A percentile compares a stretch with the other conserved stretches of the same genome.
phyloP scores from a whole-genome alignment of 2,329 filamentous ascomycete genomes.

The Colletotrichum abscissum region DNA sequence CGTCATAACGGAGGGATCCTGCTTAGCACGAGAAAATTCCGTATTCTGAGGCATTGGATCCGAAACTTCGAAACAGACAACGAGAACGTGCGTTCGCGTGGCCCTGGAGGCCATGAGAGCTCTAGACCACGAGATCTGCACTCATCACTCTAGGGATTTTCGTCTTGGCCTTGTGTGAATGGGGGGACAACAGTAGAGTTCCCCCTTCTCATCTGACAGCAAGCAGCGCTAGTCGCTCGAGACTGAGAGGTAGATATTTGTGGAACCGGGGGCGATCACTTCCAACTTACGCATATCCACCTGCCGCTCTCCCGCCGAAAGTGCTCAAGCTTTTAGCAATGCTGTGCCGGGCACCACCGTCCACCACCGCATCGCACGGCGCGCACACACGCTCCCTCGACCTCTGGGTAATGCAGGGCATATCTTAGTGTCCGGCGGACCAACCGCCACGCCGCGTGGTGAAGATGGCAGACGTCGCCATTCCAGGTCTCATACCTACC shows the following conservation, averaged over 20 bases:
- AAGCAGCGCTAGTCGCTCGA: not conserved
- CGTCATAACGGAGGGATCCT: not conserved
- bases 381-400: slow-evolving; percentile 8
- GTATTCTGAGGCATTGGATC: slow-evolving; percentile 17
- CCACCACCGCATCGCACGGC: not conserved
- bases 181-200: not conserved
- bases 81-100: not conserved
- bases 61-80: slow-evolving; percentile 22
- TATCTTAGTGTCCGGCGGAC: not conserved
- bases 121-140: slow-evolving; percentile 9
- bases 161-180: not conserved
- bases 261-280: not conserved
- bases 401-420: not conserved
- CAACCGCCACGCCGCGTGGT: slow-evolving; percentile 8
- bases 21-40: not conserved
- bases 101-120: not conserved
- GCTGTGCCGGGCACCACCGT: not conserved
- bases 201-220: not conserved
- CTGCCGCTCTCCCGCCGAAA: slow-evolving; percentile 3
- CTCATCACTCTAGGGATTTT: not conserved
- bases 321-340: not conserved
- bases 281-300: not conserved
- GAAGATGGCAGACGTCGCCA: not conserved
- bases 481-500: not conserved
- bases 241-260: not conserved